Evolutionary conservation across 306 rosid species (phyloP), one percentile per base, ranked within the genome.

Genomic region (Abrus pulchellus): DNA sequence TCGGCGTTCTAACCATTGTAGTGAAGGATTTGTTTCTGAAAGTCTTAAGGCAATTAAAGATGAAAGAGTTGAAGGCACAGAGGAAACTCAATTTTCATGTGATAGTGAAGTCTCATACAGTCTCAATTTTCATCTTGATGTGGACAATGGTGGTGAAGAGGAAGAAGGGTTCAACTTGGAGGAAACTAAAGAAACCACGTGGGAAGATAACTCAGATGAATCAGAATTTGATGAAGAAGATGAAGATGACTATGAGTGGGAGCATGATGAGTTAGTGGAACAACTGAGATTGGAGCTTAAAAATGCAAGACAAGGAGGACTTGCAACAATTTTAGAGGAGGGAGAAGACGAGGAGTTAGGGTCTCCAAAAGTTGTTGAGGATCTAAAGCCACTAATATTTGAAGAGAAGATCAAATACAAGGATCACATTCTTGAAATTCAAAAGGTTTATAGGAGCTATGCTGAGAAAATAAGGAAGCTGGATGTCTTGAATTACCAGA

Each of bases 281-380:
- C 94, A 91, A 82, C 76, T 93, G 57, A 90, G 54, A 78, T 40
- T 73, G 82, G 97, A 93, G 53, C 55, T 93, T 60, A 81, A 52
- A 78, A 91, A 81, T 73, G 87, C 84, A 12, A 88, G 91, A 88
- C 84, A 85, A 33, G 91, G 97, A 44, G 90, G 94, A 30, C 91
- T 93, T 77, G 84, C 94, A 1, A 89, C 97, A 38, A 93, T 93
- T 74, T 79, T 84, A 55, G 97, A 93, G 75, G 97, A 93, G 72
- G 97, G 88, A 43, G 76, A 76, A 13, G 77, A 86, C 1, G 71
- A 59, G 27, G 84, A 79, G 34, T 33, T 56, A 2, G 87, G 85
- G 54, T 74, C 91, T n/a, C 86, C 88, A 20, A 72, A 27, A 44
- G 14, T 72, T 67, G 82, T 77, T 76, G 85, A 81, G 68, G 82